These are phyloP conservation scores for Diplodia corticola DNA, from an alignment of 2,329 filamentous ascomycete species.

Conservation along the genomic window DNA sequence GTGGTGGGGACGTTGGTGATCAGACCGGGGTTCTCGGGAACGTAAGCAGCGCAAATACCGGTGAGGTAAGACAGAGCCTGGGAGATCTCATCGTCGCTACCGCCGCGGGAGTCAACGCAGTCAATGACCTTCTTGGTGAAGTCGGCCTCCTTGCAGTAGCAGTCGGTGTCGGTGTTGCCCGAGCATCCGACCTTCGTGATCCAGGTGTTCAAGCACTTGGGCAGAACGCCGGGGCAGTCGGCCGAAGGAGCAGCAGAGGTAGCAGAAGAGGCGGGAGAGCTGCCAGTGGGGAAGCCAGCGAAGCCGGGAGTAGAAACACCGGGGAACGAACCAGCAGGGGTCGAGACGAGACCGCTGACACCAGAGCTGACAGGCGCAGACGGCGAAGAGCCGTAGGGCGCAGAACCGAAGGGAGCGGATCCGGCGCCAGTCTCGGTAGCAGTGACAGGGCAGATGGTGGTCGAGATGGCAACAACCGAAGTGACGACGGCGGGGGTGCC, in stretches of 20 bases:
- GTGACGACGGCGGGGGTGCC: conserved; percentile 20
- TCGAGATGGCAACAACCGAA: conserved; percentile 12
- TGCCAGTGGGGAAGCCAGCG: not conserved
- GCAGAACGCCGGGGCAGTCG: conserved; percentile 69
- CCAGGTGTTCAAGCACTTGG: conserved; percentile 92
- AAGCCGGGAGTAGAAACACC: conserved; percentile 24
- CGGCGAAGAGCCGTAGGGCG: conserved; percentile 15
- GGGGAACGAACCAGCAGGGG: conserved; percentile 16
- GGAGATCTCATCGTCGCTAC: conserved; percentile 64
- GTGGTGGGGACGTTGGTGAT: conserved; percentile 70
- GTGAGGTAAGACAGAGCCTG: conserved; percentile 80
- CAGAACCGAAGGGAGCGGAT: conserved; percentile 21
- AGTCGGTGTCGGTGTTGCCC: conserved; percentile 77
- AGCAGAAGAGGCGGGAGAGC: conserved; percentile 20
- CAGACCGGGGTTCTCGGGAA: conserved; percentile 78
- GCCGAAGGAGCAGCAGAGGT: conserved; percentile 25
- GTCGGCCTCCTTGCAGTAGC: conserved; percentile 79
- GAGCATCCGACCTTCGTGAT: conserved; percentile 69
- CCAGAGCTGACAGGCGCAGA: not conserved
- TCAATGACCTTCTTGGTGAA: conserved; percentile 79
- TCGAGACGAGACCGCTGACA: conserved; percentile 1
- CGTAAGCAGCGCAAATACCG: conserved; percentile 80
- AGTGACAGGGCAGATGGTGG: conserved; percentile 22
- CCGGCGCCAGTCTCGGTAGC: conserved; percentile 10
- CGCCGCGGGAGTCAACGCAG: conserved; percentile 78